phyloP scores from a whole-genome alignment of 345 rosid genomes.

The Brassica juncea region DNA sequence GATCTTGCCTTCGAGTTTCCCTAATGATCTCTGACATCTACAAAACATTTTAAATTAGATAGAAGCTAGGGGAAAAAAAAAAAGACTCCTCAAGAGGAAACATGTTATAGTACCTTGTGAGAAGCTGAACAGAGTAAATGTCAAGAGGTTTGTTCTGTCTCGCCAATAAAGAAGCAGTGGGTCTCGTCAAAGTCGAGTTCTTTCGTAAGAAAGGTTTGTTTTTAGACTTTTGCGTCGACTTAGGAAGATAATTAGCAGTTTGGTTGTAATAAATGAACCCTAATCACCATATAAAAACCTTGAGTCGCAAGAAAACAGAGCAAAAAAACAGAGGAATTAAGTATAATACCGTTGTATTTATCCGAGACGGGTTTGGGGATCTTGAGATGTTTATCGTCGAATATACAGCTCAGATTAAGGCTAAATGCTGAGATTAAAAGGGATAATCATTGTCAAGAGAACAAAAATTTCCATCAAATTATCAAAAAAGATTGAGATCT shows the following conservation, averaged over 20 bases:
- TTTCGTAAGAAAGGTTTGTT: constrained; percentile 41
- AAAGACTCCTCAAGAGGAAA: background rate
- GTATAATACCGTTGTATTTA: constrained; percentile 24
- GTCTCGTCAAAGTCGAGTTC: constrained; percentile 69
- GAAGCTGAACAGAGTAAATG: constrained; percentile 43
- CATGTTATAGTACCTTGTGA: constrained; percentile 43
- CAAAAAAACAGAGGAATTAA: background rate
- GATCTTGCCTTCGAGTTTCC: constrained; percentile 42
- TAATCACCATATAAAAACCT: constrained; percentile 14
- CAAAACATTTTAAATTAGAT: background rate
- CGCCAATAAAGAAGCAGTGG: constrained; percentile 87
- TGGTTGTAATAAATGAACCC: constrained; percentile 37
- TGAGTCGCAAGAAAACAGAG: constrained; percentile 19
- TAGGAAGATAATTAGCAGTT: constrained; percentile 21
- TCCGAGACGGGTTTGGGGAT: constrained; percentile 25
- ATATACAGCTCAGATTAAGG: constrained; percentile 33
- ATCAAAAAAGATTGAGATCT: constrained; percentile 18
- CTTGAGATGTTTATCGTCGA: constrained; percentile 16
- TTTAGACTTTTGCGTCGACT: constrained; percentile 24
- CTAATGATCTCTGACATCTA: constrained; percentile 50
- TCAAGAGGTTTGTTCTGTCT: constrained; percentile 56
- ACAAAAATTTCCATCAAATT: background rate
- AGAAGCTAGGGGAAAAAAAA: background rate
- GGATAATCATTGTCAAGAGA: background rate
- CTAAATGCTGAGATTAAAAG: constrained; percentile 23